Evolutionary conservation across 23 red algal species (phyloP), one percentile per base, ranked within the genome.

Genomic region (Gracilaria vermiculophylla): DNA sequence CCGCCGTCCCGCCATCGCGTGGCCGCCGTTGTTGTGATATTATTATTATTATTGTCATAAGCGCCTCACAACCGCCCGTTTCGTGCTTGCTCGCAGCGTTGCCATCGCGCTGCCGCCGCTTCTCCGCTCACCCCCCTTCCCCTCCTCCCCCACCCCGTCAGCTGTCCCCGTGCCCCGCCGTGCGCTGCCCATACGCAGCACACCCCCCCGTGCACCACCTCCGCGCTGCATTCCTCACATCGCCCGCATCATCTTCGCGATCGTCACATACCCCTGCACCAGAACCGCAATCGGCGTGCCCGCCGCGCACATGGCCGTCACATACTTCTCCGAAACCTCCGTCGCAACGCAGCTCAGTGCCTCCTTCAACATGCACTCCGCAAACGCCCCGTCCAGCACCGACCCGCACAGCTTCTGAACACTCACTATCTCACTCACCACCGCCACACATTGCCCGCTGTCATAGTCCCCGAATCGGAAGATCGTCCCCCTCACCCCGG

Each of bases 391-490:
- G 2, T 48, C 1, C 23, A 73, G 42, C 6, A 47, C 28, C 4
- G 19, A 25, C 67, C 20, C 67, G 23, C 67, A 73, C 36, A 47
- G 9, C 37, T 40, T 23, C 57, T 88, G 84, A 25, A 88, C 27
- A 44, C n/a, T 76, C 15, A 62, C 69, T 20, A 88, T 64, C 33
- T 88, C 84, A 47, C 43, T 88, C 44, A 88, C 65, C 15, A 88
- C 66, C 23, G 69, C 49, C n/a, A 64, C 58, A 27, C 69, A 45
- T 41, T 88, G 52, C 25, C 84, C 84, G 15, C 84, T 70, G 19
- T 64, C 58, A 33, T 61, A 77, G 53, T 88, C 84, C 10, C 84
- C 70, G 52, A 54, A 58, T 34, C 72, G 62, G 44, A 88, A 88
- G 6, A 88, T 35, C 14, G 69, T 88, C 20, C 69, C 69, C 21